phyloP scores from a whole-genome alignment of 345 rosid species.

The Sonneratia alba region DNA sequence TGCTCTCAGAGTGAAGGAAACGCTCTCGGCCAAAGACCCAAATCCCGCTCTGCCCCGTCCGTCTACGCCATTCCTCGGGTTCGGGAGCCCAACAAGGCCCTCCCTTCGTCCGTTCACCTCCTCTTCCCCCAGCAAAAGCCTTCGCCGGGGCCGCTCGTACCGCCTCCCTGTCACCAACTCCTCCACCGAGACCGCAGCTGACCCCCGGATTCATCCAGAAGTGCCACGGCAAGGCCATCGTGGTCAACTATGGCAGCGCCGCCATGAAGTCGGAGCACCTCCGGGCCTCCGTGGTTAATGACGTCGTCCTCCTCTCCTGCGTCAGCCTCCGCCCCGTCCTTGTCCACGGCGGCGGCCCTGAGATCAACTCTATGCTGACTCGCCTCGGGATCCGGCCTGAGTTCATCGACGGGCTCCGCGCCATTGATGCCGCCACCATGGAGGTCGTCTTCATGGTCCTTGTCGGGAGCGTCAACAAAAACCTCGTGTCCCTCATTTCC shows the following conservation, averaged over 20 bases:
- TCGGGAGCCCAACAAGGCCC: background rate
- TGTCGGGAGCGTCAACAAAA: slow-evolving; percentile 79
- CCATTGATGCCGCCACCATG: slow-evolving; percentile 82
- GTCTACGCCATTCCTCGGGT: background rate
- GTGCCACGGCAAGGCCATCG: slow-evolving; percentile 79
- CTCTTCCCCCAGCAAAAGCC: background rate
- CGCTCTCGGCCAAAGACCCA: background rate
- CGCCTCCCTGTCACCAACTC: slow-evolving; percentile 5
- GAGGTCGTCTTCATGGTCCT: slow-evolving; percentile 94
- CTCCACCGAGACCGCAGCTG: background rate
- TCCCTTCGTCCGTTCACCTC: background rate
- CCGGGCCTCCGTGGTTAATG: slow-evolving; percentile 58
- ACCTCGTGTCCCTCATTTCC: slow-evolving; percentile 64
- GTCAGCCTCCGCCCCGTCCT: slow-evolving; percentile 87
- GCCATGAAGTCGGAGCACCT: slow-evolving; percentile 81
- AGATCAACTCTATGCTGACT: slow-evolving; percentile 59
- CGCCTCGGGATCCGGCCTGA: slow-evolving; percentile 59
- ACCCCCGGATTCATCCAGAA: slow-evolving; percentile 50
- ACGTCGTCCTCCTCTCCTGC: slow-evolving; percentile 72
- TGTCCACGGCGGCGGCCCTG: slow-evolving; percentile 95
- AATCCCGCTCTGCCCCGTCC: background rate
- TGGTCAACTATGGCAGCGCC: slow-evolving; percentile 91
- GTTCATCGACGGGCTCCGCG: slow-evolving; percentile 77
- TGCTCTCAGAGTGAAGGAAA: slow-evolving; percentile 1
- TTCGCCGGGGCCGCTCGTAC: background rate